Conservation (phyloP, 2,329 filamentous ascomycete species). For the Ceratocystis harringtonii region DNA sequence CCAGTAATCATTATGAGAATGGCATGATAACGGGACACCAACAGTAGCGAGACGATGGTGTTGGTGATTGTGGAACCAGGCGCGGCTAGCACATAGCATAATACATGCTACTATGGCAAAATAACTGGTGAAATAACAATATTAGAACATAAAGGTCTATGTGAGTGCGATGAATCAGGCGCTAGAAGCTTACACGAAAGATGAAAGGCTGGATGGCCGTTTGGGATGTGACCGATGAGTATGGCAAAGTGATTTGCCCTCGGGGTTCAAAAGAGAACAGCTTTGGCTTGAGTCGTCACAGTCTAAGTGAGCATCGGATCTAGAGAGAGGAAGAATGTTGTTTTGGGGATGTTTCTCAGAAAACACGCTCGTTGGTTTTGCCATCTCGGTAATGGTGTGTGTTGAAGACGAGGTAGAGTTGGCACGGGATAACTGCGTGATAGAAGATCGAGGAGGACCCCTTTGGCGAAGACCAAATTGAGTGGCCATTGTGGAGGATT, state of each 20-base stretch:
- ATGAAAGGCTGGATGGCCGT: no score
- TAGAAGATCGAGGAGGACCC: neutral
- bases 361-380: neutral
- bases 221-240: no score
- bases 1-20: constrained; percentile 62
- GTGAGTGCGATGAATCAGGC: neutral
- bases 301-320: no score
- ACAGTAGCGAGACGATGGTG: constrained; percentile 21
- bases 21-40: constrained; percentile 38
- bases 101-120: constrained; percentile 4
- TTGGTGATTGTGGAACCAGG: neutral
- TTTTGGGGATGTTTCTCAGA: no score
- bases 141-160: neutral
- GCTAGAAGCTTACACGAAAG: neutral
- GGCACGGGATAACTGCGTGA: neutral
- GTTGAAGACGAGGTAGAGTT: neutral
- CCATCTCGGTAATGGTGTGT: constrained; percentile 5
- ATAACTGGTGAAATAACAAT: neutral
- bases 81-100: neutral
- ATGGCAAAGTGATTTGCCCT: no score
- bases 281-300: no score
- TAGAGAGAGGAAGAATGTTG: no score
- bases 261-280: no score
- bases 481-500: constrained; percentile 6
- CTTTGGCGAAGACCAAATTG: neutral